Evolutionary conservation across 2,329 filamentous ascomycete species (phyloP), one percentile per base, ranked within the genome.

Genomic region (Penicillium carneum): DNA sequence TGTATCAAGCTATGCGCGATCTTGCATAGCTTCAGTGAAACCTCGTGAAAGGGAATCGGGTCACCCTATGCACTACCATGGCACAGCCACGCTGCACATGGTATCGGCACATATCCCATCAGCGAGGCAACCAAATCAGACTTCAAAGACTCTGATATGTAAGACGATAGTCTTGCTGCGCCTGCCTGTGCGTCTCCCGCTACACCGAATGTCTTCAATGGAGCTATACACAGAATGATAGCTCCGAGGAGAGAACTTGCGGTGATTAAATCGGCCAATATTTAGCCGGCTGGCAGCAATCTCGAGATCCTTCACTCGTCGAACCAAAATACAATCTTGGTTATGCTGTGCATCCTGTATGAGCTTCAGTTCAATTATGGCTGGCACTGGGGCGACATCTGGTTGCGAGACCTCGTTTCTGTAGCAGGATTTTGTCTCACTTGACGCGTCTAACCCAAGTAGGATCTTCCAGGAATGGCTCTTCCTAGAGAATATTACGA

Each of bases 21-120:
- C 33, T n/a, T 34, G 20, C 43, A 38, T 23, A 46, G 18, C 47
- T 49, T 52, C 54, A 50, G 31, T 29, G 20, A 33, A 48, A n/a
- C 2, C 45, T n/a, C n/a, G 23, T 9, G 50, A 33, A 31, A 34
- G 31, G 31, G 45, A 56, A 39, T 45, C 45, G 39, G 45, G 51
- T 26, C 51, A 16, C n/a, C 29, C 20, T 12, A 33, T 49, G 33
- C 26, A 36, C 38, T 56, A 45, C 57, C 33, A 43, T 49, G 41
- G 29, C 43, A 56, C 45, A 56, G 51, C 56, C 56, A 56, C 43
- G 36, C 51, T 49, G 43, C 51, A 48, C 51, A 56, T 49, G 50
- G 42, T 42, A 20, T 59, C 43, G 50, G 57, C 42, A 41, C 29
- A 59, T 59, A 55, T 42, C 20, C 36, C 18, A 50, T 33, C 47